Percentiles rank a stretch among this genome's conserved stretches.
phyloP scores from a whole-genome alignment of 2,329 filamentous ascomycete species.

The Botrytis elliptica region DNA sequence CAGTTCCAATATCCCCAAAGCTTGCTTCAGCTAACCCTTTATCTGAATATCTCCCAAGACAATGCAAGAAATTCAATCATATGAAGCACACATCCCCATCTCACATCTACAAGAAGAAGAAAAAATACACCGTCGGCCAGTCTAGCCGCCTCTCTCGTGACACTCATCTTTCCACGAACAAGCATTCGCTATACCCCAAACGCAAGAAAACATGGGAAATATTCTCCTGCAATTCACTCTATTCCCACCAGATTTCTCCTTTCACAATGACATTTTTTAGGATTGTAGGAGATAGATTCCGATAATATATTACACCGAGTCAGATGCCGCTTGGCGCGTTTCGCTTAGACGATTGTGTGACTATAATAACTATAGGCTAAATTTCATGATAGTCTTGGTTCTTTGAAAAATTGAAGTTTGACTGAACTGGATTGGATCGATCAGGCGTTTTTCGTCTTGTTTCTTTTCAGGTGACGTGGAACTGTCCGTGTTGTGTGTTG shows the following conservation, averaged over 20 bases:
- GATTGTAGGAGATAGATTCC: neutral
- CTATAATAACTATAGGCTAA: neutral
- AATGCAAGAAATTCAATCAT: neutral
- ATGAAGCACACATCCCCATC: neutral
- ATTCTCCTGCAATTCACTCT: too few species aligned
- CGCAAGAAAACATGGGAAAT: neutral
- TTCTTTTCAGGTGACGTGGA: neutral
- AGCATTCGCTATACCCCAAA: neutral
- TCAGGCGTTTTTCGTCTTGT: neutral
- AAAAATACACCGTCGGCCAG: conserved; percentile 19
- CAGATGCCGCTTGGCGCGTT: conserved; percentile 3
- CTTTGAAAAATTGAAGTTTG: neutral
- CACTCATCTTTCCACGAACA: conserved; percentile 12
- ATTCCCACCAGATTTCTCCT: neutral
- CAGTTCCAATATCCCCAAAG: neutral
- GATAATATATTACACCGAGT: neutral
- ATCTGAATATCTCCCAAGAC: too few species aligned
- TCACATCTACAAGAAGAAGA: neutral
- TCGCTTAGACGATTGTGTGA: neutral
- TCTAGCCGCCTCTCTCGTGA: neutral
- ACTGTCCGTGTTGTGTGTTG: neutral
- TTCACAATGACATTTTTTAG: neutral
- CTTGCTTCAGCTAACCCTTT: neutral
- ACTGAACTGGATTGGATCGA: neutral
- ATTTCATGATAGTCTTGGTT: neutral